A percentile compares a stretch with the other conserved stretches of the same genome.
These are phyloP conservation scores for Sphagnum tenellum DNA, from an alignment of 225 moss, liverwort and hornwort species.

Conservation along the genomic window DNA sequence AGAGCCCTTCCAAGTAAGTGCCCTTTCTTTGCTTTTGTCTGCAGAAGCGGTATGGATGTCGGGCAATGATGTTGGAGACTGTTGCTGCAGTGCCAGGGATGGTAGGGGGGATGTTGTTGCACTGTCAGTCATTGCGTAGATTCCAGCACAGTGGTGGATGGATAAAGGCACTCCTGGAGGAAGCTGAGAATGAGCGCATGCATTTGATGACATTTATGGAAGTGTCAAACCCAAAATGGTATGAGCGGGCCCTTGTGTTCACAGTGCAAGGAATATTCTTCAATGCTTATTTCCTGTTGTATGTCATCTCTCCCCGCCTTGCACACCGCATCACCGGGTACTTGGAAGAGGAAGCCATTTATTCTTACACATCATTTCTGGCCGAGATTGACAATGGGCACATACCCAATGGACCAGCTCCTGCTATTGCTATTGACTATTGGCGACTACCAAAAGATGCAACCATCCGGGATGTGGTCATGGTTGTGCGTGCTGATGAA, in stretches of 20 bases:
- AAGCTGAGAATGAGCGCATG: conserved; percentile 99
- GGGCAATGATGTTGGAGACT: conserved; percentile 94
- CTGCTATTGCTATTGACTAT: conserved; percentile 79
- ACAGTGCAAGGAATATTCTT: conserved; percentile 71
- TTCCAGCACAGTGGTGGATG: conserved; percentile 89
- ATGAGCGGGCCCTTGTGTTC: conserved; percentile 63
- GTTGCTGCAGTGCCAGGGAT: conserved; percentile 98
- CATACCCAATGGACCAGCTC: conserved; percentile 62
- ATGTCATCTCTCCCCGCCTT: conserved; percentile 44
- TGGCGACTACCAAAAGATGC: conserved; percentile 81
- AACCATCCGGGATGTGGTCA: conserved; percentile 49
- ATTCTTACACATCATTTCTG: conserved; percentile 62
- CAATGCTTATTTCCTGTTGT: conserved; percentile 72
- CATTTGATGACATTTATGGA: conserved; percentile 98
- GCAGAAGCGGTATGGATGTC: conserved; percentile 79
- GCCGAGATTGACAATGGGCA: conserved; percentile 53
- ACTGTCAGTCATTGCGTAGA: conserved; percentile 55
- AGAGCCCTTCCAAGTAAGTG: no score
- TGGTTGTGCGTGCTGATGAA: conserved; percentile 84
- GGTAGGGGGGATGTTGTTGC: conserved; percentile 85
- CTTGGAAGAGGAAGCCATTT: conserved; percentile 85
- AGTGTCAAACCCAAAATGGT: conserved; percentile 74
- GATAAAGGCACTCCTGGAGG: conserved; percentile 90
- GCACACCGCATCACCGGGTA: conserved; percentile 85
- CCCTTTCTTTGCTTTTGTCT: neutral